Base-by-base conservation (phyloP, 495 filamentous ascomycete species). In the Parathielavia appendiculata region DNA sequence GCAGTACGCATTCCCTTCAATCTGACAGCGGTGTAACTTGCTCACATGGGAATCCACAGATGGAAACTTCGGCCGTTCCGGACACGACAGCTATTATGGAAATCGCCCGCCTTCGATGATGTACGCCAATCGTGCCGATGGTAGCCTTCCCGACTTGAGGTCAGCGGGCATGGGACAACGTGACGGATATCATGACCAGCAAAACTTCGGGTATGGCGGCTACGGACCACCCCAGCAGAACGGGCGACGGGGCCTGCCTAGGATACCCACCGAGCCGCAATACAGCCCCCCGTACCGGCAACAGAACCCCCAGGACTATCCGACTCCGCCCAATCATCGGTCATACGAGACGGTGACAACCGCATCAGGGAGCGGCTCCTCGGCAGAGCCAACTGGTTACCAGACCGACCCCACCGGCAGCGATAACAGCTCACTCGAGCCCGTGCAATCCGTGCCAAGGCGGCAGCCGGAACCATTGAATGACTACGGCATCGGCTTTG, bases 371-470 rank as follows among this genome's bases (percentile, higher is more conserved):
- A 86, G 84, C 51, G 88, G 85, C 36, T 86, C 83, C 50, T 82
- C 85, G 49, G 83, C 75, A 49, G 89, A 93, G 44, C 82, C 83
- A 16, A 83, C 80, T 63, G 86, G 83, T n/a, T 89, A 91, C 66
- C 86, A 85, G 44, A 95, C 89, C 35, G 90, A 96, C 62, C 91
- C 90, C 1, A 80, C 77, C 39, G 95, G 88, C 69, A 93, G 89
- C 58, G 84, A 95, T 58, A 95, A 95, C 72, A 95, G 89, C 73
- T 95, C 89, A 5, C 80, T 92, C 54, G 90, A 96, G 61, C 85
- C 88, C 51, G 73, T 84, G 23, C 79, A 82, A 44, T 80, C 84
- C 54, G 73, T 79, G 11, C 75, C 83, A 4, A 81, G 85, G 65
- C 70, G 70, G 13, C 69, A 70, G 40, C 61, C 55, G 20, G 74